Conservation (phyloP, 2,329 filamentous ascomycete species). For the Beauveria sp. region DNA sequence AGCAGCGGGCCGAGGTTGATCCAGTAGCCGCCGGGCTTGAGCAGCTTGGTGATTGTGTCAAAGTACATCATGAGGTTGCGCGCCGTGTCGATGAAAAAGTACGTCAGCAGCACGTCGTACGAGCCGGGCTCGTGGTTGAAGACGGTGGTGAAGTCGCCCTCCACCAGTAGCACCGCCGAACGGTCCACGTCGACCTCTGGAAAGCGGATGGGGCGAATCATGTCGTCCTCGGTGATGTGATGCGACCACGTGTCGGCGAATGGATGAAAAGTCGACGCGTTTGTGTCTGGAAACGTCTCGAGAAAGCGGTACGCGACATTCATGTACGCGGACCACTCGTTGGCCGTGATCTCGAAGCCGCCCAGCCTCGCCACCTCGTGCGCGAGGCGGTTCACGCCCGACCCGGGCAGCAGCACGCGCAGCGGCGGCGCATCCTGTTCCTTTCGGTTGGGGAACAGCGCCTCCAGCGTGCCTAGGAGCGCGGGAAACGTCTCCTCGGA, state of each 20-base stretch:
- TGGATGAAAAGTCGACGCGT: constrained; percentile 34
- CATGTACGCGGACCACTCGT: constrained; percentile 53
- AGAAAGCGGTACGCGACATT: constrained; percentile 46
- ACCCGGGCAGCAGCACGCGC: constrained; percentile 42
- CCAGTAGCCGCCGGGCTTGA: constrained; percentile 44
- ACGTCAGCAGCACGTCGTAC: constrained; percentile 45
- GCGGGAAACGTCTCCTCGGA: constrained; percentile 34
- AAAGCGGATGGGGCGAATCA: constrained; percentile 37
- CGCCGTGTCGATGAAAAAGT: constrained; percentile 56
- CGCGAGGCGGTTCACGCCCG: constrained; percentile 44
- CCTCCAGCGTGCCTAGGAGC: constrained; percentile 26
- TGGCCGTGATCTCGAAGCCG: constrained; percentile 45
- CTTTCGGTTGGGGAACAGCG: constrained; percentile 22
- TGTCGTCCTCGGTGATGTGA: constrained; percentile 39
- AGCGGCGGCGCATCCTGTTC: constrained; percentile 14
- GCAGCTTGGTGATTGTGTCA: constrained; percentile 41
- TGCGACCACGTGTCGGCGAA: constrained; percentile 52
- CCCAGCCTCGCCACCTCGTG: constrained; percentile 41
- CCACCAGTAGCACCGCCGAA: constrained; percentile 37
- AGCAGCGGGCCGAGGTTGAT: constrained; percentile 49
- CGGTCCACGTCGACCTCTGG: constrained; percentile 33
- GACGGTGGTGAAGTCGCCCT: constrained; percentile 47
- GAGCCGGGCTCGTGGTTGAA: constrained; percentile 21
- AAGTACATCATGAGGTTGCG: constrained; percentile 48
- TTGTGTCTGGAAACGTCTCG: constrained; percentile 21